Percentiles rank a stretch among this genome's conserved stretches.
Conservation (phyloP, 495 filamentous ascomycete genomes). For the Hyphodiscus hymeniophilus region DNA sequence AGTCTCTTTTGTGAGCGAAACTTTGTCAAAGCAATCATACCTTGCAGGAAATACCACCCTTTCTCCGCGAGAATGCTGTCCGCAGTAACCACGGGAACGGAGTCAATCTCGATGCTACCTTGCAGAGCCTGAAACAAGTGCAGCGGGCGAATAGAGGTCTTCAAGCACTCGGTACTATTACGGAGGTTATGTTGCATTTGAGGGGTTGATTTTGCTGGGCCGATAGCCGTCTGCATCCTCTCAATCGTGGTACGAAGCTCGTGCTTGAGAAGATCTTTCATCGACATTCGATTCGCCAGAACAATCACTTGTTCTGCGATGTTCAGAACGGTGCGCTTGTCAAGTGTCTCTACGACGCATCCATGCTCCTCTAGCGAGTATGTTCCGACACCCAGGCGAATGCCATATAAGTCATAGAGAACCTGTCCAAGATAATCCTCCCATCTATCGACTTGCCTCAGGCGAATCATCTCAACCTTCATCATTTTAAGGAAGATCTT, state of each 20-base stretch:
- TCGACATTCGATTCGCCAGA: slow-evolving; percentile 73
- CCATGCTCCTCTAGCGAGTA: slow-evolving; percentile 66
- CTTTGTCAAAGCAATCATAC: slow-evolving; percentile 77
- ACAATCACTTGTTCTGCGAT: slow-evolving; percentile 75
- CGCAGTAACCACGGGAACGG: slow-evolving; percentile 38
- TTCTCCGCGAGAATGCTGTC: slow-evolving; percentile 61
- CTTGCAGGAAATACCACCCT: slow-evolving; percentile 88
- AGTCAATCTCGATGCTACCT: slow-evolving; percentile 59
- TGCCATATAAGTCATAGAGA: slow-evolving; percentile 79
- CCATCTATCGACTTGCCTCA: slow-evolving; percentile 56
- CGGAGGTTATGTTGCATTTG: slow-evolving; percentile 67
- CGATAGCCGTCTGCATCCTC: slow-evolving; percentile 65
- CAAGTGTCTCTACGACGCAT: slow-evolving; percentile 64
- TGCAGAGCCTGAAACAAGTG: slow-evolving; percentile 67
- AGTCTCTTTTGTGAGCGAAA: slow-evolving; percentile 81
- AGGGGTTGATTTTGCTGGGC: slow-evolving; percentile 52
- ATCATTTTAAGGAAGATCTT: slow-evolving; percentile 84
- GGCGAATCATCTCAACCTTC: slow-evolving; percentile 67
- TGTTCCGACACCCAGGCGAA: slow-evolving; percentile 65
- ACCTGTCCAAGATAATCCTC: slow-evolving; percentile 77
- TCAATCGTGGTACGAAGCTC: slow-evolving; percentile 84
- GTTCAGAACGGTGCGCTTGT: slow-evolving; percentile 63
- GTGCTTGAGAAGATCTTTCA: slow-evolving; percentile 85
- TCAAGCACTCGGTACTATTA: slow-evolving; percentile 66
- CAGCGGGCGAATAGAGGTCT: slow-evolving; percentile 74